Conservation (phyloP, 257 asterid genomes). For the Avicennia marina region DNA sequence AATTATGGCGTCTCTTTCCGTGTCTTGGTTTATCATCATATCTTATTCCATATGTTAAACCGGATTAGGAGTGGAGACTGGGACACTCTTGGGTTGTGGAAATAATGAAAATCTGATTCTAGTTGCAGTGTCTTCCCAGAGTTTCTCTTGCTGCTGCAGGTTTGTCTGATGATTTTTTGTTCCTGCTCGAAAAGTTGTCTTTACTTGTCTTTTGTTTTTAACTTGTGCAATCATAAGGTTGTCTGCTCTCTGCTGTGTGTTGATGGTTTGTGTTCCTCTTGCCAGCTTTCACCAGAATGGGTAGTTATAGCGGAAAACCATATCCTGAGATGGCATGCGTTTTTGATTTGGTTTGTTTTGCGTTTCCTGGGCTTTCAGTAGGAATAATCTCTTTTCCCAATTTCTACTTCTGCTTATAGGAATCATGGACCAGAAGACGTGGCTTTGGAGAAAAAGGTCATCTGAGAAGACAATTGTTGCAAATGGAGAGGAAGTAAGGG, state of each 20-base stretch:
- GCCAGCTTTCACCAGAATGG: neutral
- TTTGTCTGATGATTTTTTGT: neutral
- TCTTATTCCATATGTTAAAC: no score
- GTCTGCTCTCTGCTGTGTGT: neutral
- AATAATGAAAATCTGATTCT: neutral
- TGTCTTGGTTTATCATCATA: no score
- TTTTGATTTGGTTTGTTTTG: neutral
- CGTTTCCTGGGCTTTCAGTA: neutral
- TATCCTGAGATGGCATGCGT: neutral
- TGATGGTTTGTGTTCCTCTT: neutral
- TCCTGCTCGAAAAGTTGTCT: neutral
- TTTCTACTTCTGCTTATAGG: conserved; percentile 10
- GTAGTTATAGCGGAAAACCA: neutral
- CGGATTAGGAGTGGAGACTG: no score
- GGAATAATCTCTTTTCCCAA: neutral
- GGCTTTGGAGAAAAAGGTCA: conserved; percentile 79
- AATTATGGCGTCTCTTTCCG: no score
- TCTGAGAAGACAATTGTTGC: conserved; percentile 68
- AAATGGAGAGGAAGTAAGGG: conserved; percentile 57
- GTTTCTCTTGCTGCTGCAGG: neutral
- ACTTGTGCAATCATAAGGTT: neutral
- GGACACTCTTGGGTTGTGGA: neutral
- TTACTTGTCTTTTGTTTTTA: neutral
- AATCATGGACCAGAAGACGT: conserved; percentile 76
- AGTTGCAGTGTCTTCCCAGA: neutral